Evolutionary conservation across 2,329 filamentous ascomycete species (phyloP).

Genomic region (Fusarium brachygibbosum): DNA sequence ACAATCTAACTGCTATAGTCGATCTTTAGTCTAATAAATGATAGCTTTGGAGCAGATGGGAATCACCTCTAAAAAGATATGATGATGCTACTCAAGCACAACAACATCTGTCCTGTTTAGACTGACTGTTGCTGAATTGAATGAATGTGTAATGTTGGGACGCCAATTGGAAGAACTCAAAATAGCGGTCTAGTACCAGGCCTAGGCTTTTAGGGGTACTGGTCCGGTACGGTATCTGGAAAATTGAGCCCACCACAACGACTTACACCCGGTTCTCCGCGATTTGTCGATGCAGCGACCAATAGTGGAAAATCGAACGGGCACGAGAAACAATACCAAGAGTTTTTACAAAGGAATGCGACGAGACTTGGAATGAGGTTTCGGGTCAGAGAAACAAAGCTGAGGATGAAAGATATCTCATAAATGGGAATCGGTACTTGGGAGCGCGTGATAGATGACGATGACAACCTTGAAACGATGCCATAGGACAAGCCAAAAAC

Average conservation of each 20-base stretch:
- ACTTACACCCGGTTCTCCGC: slow-evolving; percentile 35
- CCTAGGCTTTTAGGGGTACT: slow-evolving; percentile 21
- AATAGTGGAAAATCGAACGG: slow-evolving; percentile 29
- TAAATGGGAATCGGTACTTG: neutral
- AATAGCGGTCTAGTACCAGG: slow-evolving; percentile 47
- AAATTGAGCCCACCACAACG: slow-evolving; percentile 36
- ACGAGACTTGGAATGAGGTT: slow-evolving; percentile 6
- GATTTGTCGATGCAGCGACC: slow-evolving; percentile 41
- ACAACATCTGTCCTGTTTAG: slow-evolving; percentile 2
- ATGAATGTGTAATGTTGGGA: slow-evolving; percentile 49
- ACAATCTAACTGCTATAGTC: slow-evolving; percentile 23
- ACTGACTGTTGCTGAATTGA: slow-evolving; percentile 2
- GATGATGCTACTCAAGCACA: slow-evolving; percentile 20
- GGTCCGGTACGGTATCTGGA: slow-evolving; percentile 17
- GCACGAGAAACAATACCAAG: slow-evolving; percentile 13
- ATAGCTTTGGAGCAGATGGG: neutral
- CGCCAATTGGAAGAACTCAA: slow-evolving; percentile 53
- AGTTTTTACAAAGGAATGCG: slow-evolving; percentile 12
- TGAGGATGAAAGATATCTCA: neutral
- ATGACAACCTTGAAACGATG: slow-evolving; percentile 33
- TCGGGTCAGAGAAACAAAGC: neutral
- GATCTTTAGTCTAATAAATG: slow-evolving; percentile 3
- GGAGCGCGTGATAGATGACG: slow-evolving; percentile 41
- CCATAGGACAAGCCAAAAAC: slow-evolving; percentile 15
- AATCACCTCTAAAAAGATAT: neutral